Evolutionary conservation across 345 rosid species (phyloP).

Genomic region (Aquilaria sinensis): DNA sequence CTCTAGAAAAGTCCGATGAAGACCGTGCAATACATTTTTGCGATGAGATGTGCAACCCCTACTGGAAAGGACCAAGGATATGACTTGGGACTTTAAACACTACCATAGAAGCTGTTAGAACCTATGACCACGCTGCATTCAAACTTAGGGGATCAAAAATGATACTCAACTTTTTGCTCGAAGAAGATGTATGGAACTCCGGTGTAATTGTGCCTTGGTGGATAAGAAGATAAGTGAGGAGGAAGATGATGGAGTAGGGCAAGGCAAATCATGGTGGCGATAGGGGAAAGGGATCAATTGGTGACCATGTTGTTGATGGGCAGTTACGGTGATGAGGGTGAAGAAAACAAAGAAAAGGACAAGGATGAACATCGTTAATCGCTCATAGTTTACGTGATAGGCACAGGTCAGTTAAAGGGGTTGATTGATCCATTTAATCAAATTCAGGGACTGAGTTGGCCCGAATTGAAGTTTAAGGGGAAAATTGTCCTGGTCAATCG

Average conservation of each 20-base stretch:
- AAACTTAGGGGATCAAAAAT: constrained; percentile 74
- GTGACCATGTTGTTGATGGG: too few species aligned
- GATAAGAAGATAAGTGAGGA: constrained; percentile 39
- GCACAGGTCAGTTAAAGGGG: too few species aligned
- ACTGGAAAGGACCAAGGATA: constrained; percentile 53
- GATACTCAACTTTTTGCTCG: constrained; percentile 78
- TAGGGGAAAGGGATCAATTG: too few species aligned
- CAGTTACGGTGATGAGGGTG: too few species aligned
- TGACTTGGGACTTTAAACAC: constrained; percentile 90
- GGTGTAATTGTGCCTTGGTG: constrained; percentile 14
- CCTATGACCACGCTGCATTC: constrained; percentile 84
- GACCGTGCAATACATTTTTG: constrained; percentile 92
- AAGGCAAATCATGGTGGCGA: not conserved
- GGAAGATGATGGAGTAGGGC: constrained; percentile 11
- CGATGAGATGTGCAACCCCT: constrained; percentile 92
- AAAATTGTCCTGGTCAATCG: too few species aligned
- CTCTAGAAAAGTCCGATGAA: constrained; percentile 78
- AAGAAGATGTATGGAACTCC: constrained; percentile 34
- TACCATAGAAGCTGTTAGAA: constrained; percentile 74
- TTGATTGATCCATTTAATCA: too few species aligned
- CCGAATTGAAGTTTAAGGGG: too few species aligned
- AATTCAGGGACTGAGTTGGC: too few species aligned
- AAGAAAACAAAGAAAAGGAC: too few species aligned
- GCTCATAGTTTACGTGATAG: too few species aligned
- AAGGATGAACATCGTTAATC: too few species aligned